Evolutionary conservation across 305 asterid genomes (phyloP).

Genomic region (Fraxinus angustifolia): DNA sequence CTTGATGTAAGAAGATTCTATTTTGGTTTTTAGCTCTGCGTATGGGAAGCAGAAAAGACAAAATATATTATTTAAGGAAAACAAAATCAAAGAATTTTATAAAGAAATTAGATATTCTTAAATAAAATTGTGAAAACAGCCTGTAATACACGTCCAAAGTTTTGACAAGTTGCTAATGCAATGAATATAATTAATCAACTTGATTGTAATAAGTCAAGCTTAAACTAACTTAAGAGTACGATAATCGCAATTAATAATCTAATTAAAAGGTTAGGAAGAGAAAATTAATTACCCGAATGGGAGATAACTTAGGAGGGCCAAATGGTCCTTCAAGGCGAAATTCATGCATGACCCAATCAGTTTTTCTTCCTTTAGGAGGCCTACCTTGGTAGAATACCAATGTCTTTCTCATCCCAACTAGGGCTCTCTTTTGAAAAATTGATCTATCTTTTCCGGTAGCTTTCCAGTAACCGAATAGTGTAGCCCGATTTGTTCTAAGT

Average conservation of each 20-base stretch:
- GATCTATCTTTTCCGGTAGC: conserved; percentile 89
- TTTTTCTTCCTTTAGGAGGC: conserved; percentile 72
- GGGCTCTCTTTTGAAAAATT: conserved; percentile 39
- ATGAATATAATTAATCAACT: conserved; percentile 23
- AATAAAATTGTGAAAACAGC: not conserved
- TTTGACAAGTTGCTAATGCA: conserved; percentile 33
- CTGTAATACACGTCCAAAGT: not conserved
- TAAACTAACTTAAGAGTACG: not conserved
- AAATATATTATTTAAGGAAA: not conserved
- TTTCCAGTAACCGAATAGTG: conserved; percentile 83
- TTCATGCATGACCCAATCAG: conserved; percentile 77
- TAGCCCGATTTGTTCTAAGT: conserved; percentile 78
- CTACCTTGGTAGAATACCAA: conserved; percentile 70
- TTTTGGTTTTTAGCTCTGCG: not conserved
- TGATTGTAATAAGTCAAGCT: conserved; percentile 24
- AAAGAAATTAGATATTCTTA: not conserved
- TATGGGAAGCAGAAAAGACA: conserved; percentile 28
- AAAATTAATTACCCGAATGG: conserved; percentile 26
- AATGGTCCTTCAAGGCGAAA: conserved; percentile 47
- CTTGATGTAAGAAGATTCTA: conserved; percentile 21
- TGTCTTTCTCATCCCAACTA: conserved; percentile 70
- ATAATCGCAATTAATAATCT: conserved; percentile 20
- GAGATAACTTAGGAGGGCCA: conserved; percentile 26
- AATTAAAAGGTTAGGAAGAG: not conserved
- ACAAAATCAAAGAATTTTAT: conserved; percentile 3